Percentiles rank a stretch among this genome's conserved stretches.
phyloP scores from a whole-genome alignment of 352 stramenopile species.

The Phytophthora aleatoria region DNA sequence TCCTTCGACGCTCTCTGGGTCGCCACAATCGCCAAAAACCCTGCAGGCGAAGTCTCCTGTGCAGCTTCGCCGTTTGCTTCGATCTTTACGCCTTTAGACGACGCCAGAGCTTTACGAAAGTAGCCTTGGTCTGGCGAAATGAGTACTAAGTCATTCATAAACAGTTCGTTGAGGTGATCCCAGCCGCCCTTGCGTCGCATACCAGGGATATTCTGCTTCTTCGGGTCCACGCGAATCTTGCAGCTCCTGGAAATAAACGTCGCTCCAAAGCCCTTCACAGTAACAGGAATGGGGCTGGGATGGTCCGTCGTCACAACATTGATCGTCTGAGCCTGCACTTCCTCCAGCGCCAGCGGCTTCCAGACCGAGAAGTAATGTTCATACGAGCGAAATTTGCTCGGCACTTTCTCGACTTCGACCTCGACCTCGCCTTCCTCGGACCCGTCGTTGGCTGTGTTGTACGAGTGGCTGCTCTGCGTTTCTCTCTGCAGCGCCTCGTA shows the following conservation, averaged over 20 bases:
- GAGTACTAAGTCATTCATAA: conserved; percentile 82
- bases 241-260: conserved; percentile 69
- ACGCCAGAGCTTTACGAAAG: conserved; percentile 47
- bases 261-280: conserved; percentile 46
- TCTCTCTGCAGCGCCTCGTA: conserved; percentile 64
- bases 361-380: conserved; percentile 90
- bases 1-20: conserved; percentile 75
- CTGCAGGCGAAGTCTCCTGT: conserved; percentile 27
- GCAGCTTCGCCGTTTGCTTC: conserved; percentile 18
- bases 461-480: conserved; percentile 52
- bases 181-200: conserved; percentile 33
- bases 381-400: conserved; percentile 86
- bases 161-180: conserved; percentile 54
- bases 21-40: conserved; percentile 76
- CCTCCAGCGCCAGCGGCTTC: conserved; percentile 83
- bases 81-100: conserved; percentile 21
- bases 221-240: conserved; percentile 72
- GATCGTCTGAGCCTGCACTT: conserved; percentile 89
- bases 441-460: conserved; percentile 61
- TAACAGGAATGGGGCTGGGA: conserved; percentile 53
- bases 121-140: conserved; percentile 60
- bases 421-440: conserved; percentile 82
- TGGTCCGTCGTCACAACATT: conserved; percentile 78
- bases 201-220: conserved; percentile 42
- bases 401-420: conserved; percentile 64